These are phyloP conservation scores for Fusarium nygamai DNA, from an alignment of 2,329 filamentous ascomycete genomes.

Conservation along the genomic window DNA sequence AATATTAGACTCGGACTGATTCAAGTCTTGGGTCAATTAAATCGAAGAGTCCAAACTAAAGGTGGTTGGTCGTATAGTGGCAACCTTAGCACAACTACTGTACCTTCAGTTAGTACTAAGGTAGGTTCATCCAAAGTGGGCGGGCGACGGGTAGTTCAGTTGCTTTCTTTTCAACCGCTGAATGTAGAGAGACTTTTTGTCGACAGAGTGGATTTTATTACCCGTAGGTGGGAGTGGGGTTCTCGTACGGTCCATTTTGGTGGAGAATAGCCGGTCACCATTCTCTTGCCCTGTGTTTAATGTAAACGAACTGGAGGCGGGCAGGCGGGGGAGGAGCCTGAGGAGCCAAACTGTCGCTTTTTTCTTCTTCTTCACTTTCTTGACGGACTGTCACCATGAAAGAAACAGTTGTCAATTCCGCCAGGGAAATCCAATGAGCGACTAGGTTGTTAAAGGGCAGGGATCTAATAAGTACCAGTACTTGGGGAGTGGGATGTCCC, in stretches of 20 bases:
- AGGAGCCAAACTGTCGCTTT: slow-evolving; percentile 1
- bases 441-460: not conserved
- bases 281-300: not conserved
- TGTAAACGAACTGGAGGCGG: not conserved
- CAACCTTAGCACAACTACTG: slow-evolving; percentile 1
- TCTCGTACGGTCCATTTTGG: not conserved
- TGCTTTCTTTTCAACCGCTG: slow-evolving; percentile 3
- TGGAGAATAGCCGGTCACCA: slow-evolving; percentile 14
- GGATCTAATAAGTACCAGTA: slow-evolving; percentile 18
- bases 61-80: slow-evolving; percentile 39
- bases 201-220: slow-evolving; percentile 22
- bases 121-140: not conserved
- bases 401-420: not conserved
- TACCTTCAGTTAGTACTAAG: not conserved
- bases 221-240: slow-evolving; percentile 24
- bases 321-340: slow-evolving; percentile 12
- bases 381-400: not conserved
- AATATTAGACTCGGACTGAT: not conserved
- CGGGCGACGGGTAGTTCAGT: not conserved
- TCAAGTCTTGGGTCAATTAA: not conserved
- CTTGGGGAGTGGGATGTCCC: slow-evolving; percentile 9
- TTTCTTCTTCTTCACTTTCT: not conserved
- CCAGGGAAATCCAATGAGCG: not conserved
- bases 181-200: slow-evolving; percentile 39
- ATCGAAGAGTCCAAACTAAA: slow-evolving; percentile 5